phyloP scores from a whole-genome alignment of 441 rosid genomes.

The Pelargonium cotyledonis region DNA sequence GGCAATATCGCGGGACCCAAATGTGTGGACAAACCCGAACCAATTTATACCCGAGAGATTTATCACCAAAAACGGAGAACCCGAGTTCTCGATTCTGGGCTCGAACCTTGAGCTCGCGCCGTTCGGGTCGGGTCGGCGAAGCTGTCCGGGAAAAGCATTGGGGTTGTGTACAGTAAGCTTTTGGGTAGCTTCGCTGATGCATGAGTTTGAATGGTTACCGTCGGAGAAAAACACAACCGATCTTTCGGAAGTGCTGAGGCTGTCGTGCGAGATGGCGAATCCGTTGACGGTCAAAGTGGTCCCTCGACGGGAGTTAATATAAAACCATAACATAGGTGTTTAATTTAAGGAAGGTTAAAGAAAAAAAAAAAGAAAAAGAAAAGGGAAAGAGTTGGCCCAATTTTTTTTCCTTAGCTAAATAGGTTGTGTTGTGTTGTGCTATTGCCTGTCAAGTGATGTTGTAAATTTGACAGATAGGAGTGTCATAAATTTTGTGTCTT shows the following conservation, averaged over 20 bases:
- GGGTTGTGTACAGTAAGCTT: constrained; percentile 44
- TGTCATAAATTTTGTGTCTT: no score
- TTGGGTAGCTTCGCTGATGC: constrained; percentile 50
- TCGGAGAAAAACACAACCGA: constrained; percentile 31
- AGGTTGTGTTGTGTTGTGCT: no score
- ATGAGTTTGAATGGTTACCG: constrained; percentile 50
- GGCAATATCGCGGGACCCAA: constrained; percentile 60
- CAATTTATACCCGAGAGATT: constrained; percentile 54
- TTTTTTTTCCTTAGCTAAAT: no score
- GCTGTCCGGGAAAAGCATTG: constrained; percentile 59
- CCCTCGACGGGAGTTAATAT: constrained; percentile 30
- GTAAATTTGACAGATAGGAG: no score
- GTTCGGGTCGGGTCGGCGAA: constrained; percentile 58
- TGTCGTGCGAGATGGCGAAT: constrained; percentile 81
- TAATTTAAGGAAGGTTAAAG: no score
- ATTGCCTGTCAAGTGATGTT: no score
- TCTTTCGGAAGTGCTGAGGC: constrained; percentile 59
- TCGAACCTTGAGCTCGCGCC: constrained; percentile 63
- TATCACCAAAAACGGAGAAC: constrained; percentile 30
- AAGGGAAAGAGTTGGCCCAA: no score
- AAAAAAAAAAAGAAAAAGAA: no score
- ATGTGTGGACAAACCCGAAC: constrained; percentile 46
- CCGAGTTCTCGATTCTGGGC: constrained; percentile 51
- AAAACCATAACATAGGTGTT: no score
- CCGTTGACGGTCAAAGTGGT: constrained; percentile 48